phyloP scores from a whole-genome alignment of 805 yeast species.

The Tetrapisispora pingtungensis region DNA sequence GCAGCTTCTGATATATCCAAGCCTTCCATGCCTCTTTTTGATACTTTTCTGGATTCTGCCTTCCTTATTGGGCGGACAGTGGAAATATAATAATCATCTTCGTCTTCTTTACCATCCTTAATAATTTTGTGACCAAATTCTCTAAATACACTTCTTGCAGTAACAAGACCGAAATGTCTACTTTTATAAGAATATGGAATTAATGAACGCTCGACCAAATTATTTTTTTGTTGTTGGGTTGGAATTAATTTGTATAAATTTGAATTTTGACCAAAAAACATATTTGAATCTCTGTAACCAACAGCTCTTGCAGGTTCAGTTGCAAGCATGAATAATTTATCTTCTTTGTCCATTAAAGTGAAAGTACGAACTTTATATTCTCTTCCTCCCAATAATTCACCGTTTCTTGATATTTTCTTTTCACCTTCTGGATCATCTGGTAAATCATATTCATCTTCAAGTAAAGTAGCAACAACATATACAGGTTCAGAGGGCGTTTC shows the following conservation, averaged over 20 bases:
- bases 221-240: conserved; percentile 69
- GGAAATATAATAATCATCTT: conserved; percentile 80
- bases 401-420: conserved; percentile 55
- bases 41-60: conserved; percentile 29
- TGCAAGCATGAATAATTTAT: conserved; percentile 73
- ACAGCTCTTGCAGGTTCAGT: conserved; percentile 95
- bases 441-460: conserved; percentile 67
- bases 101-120: conserved; percentile 66
- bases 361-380: conserved; percentile 64
- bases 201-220: conserved; percentile 66
- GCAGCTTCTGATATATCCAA: conserved; percentile 7
- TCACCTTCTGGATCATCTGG: conserved; percentile 75
- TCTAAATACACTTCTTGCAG: conserved; percentile 79
- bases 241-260: conserved; percentile 64
- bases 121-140: conserved; percentile 88
- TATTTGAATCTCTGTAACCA: conserved; percentile 86
- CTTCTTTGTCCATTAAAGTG: conserved; percentile 47
- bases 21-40: conserved; percentile 10
- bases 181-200: conserved; percentile 89
- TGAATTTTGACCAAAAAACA: conserved; percentile 79
- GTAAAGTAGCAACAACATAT: conserved; percentile 30
- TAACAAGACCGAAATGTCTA: conserved; percentile 76
- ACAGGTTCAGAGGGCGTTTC: background rate
- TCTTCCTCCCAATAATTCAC: conserved; percentile 62
- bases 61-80: conserved; percentile 43